Evolutionary conservation across 257 asterid species (phyloP).

Genomic region (Solanum stenotomum): DNA sequence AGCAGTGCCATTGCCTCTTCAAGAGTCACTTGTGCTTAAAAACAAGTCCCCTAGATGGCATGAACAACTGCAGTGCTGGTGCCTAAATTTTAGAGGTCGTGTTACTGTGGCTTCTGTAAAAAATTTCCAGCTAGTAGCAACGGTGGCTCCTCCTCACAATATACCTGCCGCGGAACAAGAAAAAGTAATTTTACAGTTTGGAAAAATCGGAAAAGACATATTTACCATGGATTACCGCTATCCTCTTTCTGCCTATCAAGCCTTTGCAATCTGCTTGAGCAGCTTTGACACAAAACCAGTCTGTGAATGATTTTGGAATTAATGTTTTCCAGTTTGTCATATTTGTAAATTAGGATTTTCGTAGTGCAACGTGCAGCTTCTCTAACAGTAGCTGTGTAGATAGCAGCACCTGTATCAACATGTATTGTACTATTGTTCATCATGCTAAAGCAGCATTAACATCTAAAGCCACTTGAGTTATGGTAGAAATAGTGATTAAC

Average conservation of each 20-base stretch:
- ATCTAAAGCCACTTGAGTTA: not conserved
- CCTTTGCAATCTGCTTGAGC: conserved; percentile 13
- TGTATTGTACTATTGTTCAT: not conserved
- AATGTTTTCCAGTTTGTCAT: not conserved
- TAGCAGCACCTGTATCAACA: not conserved
- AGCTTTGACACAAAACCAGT: conserved; percentile 25
- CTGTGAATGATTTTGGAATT: conserved; percentile 12
- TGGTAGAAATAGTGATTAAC: not conserved
- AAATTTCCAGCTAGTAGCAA: conserved; percentile 21
- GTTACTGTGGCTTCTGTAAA: conserved; percentile 27
- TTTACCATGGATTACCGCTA: conserved; percentile 14
- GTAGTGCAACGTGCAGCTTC: not conserved
- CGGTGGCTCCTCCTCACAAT: conserved; percentile 7
- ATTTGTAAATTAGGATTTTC: not conserved
- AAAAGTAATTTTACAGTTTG: conserved; percentile 19
- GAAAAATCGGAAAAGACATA: conserved; percentile 22
- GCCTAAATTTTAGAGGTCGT: conserved; percentile 19
- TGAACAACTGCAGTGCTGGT: conserved; percentile 26
- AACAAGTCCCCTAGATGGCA: conserved; percentile 25
- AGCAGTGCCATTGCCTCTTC: not conserved
- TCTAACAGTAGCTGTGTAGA: not conserved
- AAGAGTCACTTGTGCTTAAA: conserved; percentile 1
- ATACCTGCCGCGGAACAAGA: conserved; percentile 11
- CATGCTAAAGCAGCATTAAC: not conserved
- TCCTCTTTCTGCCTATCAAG: conserved; percentile 10